Conservation (phyloP, 192 early-diverging fungal genomes). For the Backusella australiensis region DNA sequence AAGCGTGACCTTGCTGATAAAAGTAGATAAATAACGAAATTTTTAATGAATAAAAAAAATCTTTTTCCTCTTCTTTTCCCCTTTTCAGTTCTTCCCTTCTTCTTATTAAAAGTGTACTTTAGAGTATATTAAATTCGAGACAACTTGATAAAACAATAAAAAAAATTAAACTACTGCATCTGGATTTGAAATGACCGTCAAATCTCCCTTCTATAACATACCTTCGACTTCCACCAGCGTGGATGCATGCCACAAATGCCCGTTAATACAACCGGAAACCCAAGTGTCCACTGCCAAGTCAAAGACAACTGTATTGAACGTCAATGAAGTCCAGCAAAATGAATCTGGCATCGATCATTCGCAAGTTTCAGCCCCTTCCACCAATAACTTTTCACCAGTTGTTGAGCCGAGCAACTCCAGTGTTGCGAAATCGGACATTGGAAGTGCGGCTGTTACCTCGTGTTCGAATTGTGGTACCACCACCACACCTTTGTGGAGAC, state of each 20-base stretch:
- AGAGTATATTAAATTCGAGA: slow-evolving; percentile 1
- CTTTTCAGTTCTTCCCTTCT: slow-evolving; percentile 3
- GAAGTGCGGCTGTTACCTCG: slow-evolving; percentile 24
- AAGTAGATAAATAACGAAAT: slow-evolving; percentile 4
- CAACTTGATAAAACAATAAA: neutral
- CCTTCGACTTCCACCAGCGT: slow-evolving; percentile 38
- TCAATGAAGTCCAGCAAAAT: slow-evolving; percentile 17
- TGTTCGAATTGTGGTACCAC: slow-evolving; percentile 76
- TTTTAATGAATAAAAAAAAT: neutral
- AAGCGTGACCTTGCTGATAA: slow-evolving; percentile 10
- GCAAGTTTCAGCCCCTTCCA: slow-evolving; percentile 25
- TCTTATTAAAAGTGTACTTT: slow-evolving; percentile 2
- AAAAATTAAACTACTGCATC: neutral
- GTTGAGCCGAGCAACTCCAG: slow-evolving; percentile 41
- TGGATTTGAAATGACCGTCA: slow-evolving; percentile 25
- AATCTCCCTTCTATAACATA: slow-evolving; percentile 36
- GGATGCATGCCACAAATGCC: slow-evolving; percentile 37
- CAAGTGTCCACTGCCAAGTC: slow-evolving; percentile 6
- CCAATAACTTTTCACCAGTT: slow-evolving; percentile 14
- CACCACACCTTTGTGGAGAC: slow-evolving; percentile 74
- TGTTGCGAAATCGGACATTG: slow-evolving; percentile 41
- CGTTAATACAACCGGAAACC: slow-evolving; percentile 19
- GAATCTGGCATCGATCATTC: slow-evolving; percentile 33
- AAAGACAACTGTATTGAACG: slow-evolving; percentile 11
- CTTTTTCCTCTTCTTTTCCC: slow-evolving; percentile 12